phyloP scores from a whole-genome alignment of 768 basidiomycete genomes.

The Tremella mesenterica region DNA sequence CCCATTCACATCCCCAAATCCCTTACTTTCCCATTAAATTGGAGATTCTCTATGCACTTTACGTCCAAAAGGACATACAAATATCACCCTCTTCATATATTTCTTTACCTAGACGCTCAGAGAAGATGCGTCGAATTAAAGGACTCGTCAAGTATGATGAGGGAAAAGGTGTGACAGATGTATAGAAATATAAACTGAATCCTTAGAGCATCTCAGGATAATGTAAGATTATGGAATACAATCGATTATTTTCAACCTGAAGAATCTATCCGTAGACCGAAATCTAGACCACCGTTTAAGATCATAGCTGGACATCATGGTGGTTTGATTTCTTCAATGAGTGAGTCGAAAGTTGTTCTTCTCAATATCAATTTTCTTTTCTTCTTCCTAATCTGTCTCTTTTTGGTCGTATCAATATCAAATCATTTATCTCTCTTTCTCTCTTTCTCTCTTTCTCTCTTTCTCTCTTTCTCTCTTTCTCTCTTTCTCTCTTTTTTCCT shows the following conservation, averaged over 20 bases:
- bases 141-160: not conserved
- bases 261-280: constrained; percentile 52
- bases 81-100: too few relatives aligned
- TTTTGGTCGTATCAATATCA: not conserved
- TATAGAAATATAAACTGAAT: too few relatives aligned
- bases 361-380: not conserved
- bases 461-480: too few relatives aligned
- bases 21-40: not conserved
- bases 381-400: not conserved
- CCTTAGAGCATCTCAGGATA: constrained; percentile 78
- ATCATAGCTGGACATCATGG: constrained; percentile 95
- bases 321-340: constrained; percentile 82
- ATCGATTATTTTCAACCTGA: constrained; percentile 66
- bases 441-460: too few relatives aligned
- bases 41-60: too few relatives aligned
- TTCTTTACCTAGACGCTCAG: too few relatives aligned
- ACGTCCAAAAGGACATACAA: too few relatives aligned
- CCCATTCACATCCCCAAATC: too few relatives aligned
- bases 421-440: too few relatives aligned
- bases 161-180: constrained; percentile 35
- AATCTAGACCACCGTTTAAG: constrained; percentile 69
- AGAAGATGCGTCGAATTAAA: too few relatives aligned
- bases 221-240: constrained; percentile 87
- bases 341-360: constrained; percentile 51
- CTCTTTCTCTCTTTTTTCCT: too few relatives aligned